Evolutionary conservation across 108 stramenopile species (phyloP), one percentile per base, ranked within the genome.

Genomic region (Fragilaria radians): DNA sequence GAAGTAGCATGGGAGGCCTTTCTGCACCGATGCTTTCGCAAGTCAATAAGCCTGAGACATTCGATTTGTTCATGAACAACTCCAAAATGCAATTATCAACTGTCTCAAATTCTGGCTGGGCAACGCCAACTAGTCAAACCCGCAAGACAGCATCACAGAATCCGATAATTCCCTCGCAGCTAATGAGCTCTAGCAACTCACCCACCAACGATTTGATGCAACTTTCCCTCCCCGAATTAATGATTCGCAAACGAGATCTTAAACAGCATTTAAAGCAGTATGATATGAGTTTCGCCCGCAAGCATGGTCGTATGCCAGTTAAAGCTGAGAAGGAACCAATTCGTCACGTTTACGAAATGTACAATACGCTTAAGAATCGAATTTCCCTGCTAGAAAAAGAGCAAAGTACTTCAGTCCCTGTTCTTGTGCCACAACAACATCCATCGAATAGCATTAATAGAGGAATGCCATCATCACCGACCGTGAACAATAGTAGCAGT

Each of bases 311-410:
- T 36, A 91, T 92, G 94, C 97, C 97, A 0, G 80, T 81, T 4
- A 95, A 95, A 75, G 81, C 84, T 23, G 97, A 98, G 55, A 98
- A 98, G 74, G 97, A 98, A 63, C 95, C 97, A n/a, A 98, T 98
- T 54, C 84, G 97, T 27, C 89, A 94, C 59, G 66, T 96, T 21
- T 98, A 98, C 61, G 97, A 98, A 67, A 67, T 73, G 36, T 98
- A 98, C 73, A 95, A 98, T 66, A 70, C 77, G 21, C 69, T 94
- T 62, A 97, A 97, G 72, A 79, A 73, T 54, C 81, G 74, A 57
- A 88, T 94, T 28, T 76, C 60, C 42, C 32, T 60, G 18, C 71
- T 89, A 57, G 91, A 89, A 67, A 64, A 74, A 57, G n/a, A n/a
- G n/a, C n/a, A n/a, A n/a, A n/a, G n/a, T n/a, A n/a, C n/a, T n/a